Evolutionary conservation across 257 asterid species (phyloP), one percentile per base, ranked within the genome.

Genomic region (Buddleja alternifolia): DNA sequence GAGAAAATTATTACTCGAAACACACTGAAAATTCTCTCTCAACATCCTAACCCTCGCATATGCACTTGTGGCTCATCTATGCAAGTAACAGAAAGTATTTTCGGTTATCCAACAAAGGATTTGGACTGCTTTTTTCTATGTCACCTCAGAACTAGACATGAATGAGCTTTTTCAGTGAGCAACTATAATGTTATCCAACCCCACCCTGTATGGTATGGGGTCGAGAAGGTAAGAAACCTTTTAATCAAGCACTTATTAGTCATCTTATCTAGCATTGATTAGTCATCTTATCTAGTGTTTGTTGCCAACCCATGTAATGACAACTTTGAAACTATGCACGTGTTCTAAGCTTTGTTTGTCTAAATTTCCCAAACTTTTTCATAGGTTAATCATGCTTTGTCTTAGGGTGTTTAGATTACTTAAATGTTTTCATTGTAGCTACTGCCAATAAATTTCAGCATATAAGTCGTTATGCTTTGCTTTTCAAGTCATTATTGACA

Each of bases 141-240:
- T 74, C 60, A 45, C 60, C 53, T 74, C 4, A 60, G 71, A 67
- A 68, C 79, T 73, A 67, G 74, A 60, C 71, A 60, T 67, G 39
- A 69, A 52, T 50, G 44, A 23, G 78, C 45, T 51, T 73, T 57
- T 65, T 10, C 10, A 65, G 10, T 61, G 42, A 37, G 21, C 21
- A 40, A 72, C 16, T 72, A 59, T 73, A n/a, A 2, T 29, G 34
- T 29, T 29, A 1, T 29, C 34, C 5, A 1, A 29, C 2, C 5
- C 34, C 34, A 29, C 34, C 34, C 5, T 29, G 5, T 29, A 29
- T 29, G 34, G 5, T 29, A 29, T 47, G 60, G 20, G 48, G 45
- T 64, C 48, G 12, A 39, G 32, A 34, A 52, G 21, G 17, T 47
- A 19, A 73, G 60, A 46, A 52, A 66, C 66, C 62, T 66, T 57